These are phyloP conservation scores for Peribolospora baueri DNA, from an alignment of 768 basidiomycete species.

Conservation along the genomic window DNA sequence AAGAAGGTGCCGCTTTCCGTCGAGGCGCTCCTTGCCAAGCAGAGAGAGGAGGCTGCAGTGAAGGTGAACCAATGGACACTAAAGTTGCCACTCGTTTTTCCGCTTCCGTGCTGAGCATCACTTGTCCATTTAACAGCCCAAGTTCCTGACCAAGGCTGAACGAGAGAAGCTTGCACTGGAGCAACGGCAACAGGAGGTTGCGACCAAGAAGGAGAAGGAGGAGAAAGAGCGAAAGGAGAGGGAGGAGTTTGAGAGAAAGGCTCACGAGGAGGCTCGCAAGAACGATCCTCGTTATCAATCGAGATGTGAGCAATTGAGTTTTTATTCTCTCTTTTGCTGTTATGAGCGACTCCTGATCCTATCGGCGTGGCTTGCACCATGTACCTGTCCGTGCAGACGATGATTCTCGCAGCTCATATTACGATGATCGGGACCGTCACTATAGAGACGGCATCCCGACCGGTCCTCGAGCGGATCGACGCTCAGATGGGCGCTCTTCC, in stretches of 20 bases:
- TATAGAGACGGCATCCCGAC: conserved; percentile 25
- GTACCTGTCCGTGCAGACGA: conserved; percentile 23
- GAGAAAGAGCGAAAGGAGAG: conserved; percentile 38
- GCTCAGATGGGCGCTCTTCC: too few species aligned
- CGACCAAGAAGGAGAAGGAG: conserved; percentile 40
- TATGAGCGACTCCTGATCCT: neutral
- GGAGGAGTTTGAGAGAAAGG: conserved; percentile 48
- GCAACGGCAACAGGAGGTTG: conserved; percentile 61
- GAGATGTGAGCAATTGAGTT: neutral
- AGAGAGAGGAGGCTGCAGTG: conserved; percentile 67
- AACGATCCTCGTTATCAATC: neutral
- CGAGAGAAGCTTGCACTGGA: conserved; percentile 69
- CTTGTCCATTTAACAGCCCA: conserved; percentile 35
- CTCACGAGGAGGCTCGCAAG: conserved; percentile 34
- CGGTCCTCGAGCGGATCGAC: conserved; percentile 13
- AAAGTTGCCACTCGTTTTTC: neutral
- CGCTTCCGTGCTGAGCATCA: neutral
- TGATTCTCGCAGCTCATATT: conserved; percentile 17
- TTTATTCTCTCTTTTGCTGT: neutral
- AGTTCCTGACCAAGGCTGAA: conserved; percentile 79
- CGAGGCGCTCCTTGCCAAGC: conserved; percentile 60
- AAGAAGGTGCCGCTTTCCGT: conserved; percentile 45
- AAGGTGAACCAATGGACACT: conserved; percentile 44
- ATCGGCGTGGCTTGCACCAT: neutral
- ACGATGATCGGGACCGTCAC: conserved; percentile 20